A percentile compares a stretch with the other conserved stretches of the same genome.
These are phyloP conservation scores for Tetragonia tetragonoides DNA, from an alignment of 148 eudicot species.

Conservation along the genomic window DNA sequence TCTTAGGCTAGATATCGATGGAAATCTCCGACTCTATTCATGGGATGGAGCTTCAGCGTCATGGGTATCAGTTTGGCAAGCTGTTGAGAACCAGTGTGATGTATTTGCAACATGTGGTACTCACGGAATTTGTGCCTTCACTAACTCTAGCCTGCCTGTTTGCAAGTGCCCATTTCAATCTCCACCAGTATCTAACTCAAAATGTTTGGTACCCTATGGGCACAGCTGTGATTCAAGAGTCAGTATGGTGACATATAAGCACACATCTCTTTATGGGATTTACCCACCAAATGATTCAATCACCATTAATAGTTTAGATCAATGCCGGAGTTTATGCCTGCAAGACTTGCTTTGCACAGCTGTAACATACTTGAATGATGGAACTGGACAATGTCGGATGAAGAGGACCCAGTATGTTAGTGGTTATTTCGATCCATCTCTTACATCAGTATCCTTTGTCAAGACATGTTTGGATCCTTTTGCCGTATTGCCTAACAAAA, in stretches of 20 bases:
- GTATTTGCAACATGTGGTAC: conserved; percentile 66
- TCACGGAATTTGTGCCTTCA: conserved; percentile 43
- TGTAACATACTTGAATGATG: conserved; percentile 50
- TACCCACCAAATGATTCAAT: conserved; percentile 52
- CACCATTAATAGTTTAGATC: conserved; percentile 33
- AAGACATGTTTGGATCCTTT: conserved; percentile 57
- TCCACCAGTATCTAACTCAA: conserved; percentile 21
- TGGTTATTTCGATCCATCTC: conserved; percentile 46
- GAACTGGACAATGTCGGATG: conserved; percentile 44
- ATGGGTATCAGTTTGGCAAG: conserved; percentile 64
- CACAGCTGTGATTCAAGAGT: conserved; percentile 45
- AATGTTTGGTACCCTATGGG: conserved; percentile 46
- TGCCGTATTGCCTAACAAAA: conserved; percentile 36
- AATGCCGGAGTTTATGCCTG: conserved; percentile 42
- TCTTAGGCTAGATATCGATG: conserved; percentile 62
- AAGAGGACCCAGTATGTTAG: conserved; percentile 46
- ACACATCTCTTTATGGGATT: conserved; percentile 49
- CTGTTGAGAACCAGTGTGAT: conserved; percentile 61
- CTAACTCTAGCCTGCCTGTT: conserved; percentile 33
- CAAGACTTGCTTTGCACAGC: conserved; percentile 56
- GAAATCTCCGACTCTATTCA: conserved; percentile 62
- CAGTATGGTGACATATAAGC: conserved; percentile 40
- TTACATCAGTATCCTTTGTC: conserved; percentile 47
- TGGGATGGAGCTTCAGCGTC: conserved; percentile 40
- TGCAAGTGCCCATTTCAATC: conserved; percentile 50